These are phyloP conservation scores for Pogostemon cablin DNA, from an alignment of 257 asterid genomes.

Conservation along the genomic window DNA sequence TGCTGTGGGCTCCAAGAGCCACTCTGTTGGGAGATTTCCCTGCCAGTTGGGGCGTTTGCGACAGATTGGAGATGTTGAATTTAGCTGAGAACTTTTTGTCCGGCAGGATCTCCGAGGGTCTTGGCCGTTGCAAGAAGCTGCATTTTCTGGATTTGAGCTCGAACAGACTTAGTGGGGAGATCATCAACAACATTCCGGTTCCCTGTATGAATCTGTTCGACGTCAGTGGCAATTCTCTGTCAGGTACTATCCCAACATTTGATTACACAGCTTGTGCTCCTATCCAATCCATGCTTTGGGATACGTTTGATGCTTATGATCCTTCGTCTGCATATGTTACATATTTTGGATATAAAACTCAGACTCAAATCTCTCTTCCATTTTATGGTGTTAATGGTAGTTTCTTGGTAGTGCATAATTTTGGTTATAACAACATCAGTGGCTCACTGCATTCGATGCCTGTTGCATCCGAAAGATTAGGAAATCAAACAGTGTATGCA, in stretches of 20 bases:
- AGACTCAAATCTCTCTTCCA: slow-evolving; percentile 43
- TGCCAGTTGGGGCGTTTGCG: slow-evolving; percentile 69
- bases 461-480: slow-evolving; percentile 55
- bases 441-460: slow-evolving; percentile 65
- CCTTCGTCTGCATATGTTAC: slow-evolving; percentile 57
- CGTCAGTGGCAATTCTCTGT: slow-evolving; percentile 62
- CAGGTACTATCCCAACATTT: slow-evolving; percentile 81
- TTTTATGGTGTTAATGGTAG: slow-evolving; percentile 42
- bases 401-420: slow-evolving; percentile 66
- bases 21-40: slow-evolving; percentile 70
- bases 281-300: slow-evolving; percentile 28
- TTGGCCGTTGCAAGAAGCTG: slow-evolving; percentile 72
- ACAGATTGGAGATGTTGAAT: slow-evolving; percentile 70
- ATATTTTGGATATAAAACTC: slow-evolving; percentile 51
- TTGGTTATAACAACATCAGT: slow-evolving; percentile 66
- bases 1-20: slow-evolving; percentile 92
- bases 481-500: slow-evolving; percentile 62
- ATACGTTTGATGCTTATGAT: slow-evolving; percentile 40
- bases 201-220: slow-evolving; percentile 91
- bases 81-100: slow-evolving; percentile 64
- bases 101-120: slow-evolving; percentile 57
- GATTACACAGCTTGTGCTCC: slow-evolving; percentile 47
- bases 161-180: slow-evolving; percentile 69
- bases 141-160: slow-evolving; percentile 75
- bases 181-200: slow-evolving; percentile 62